Evolutionary conservation across 2,329 filamentous ascomycete genomes (phyloP).

Genomic region (Trichoderma sp.): DNA sequence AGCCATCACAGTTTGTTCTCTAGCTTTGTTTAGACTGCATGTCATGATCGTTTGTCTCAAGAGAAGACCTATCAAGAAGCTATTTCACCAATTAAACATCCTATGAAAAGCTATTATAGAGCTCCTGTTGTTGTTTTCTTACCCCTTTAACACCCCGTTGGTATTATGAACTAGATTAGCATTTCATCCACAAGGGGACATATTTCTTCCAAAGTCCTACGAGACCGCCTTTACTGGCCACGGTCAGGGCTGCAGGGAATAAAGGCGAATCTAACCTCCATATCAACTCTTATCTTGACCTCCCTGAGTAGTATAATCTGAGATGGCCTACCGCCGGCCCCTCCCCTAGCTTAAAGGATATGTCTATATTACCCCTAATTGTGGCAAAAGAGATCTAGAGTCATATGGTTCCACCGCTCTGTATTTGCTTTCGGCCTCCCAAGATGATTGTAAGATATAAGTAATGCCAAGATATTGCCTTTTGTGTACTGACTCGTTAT

Average conservation of each 20-base stretch:
- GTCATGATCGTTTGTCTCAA: not conserved
- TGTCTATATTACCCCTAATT: too few relatives aligned
- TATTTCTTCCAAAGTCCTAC: not conserved
- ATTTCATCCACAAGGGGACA: not conserved
- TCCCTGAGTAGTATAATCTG: not conserved
- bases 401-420: not conserved
- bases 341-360: not conserved
- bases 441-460: too few relatives aligned
- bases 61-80: not conserved
- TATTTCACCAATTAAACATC: not conserved
- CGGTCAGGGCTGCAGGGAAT: not conserved
- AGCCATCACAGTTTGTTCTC: not conserved
- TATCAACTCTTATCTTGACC: not conserved
- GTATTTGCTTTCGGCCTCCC: not conserved
- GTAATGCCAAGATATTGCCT: too few relatives aligned
- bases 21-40: not conserved
- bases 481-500: too few relatives aligned
- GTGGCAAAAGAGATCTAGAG: too few relatives aligned
- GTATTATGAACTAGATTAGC: not conserved
- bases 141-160: not conserved
- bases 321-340: not conserved
- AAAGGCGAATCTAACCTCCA: not conserved
- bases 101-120: not conserved
- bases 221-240: not conserved
- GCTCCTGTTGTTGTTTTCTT: not conserved